Evolutionary conservation across 768 basidiomycete species (phyloP), one percentile per base, ranked within the genome.

Genomic region (Leccinum variicolor): DNA sequence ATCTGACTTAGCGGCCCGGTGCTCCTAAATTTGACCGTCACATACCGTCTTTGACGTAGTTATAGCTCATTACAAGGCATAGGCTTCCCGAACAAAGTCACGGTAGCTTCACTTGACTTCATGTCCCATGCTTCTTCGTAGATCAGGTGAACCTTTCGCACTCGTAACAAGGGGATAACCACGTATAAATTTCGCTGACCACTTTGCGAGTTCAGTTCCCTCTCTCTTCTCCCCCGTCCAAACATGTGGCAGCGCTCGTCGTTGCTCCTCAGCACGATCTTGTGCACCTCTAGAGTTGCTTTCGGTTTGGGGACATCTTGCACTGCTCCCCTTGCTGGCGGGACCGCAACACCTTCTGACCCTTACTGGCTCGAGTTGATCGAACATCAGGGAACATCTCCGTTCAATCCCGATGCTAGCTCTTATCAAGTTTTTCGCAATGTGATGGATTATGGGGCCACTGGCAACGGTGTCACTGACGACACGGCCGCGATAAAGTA

Each of bases 401-500:
- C 89, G 5, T 86, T 80, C 71, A 85, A 89, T 66, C 55, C 82
- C 0, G 73, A 80, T 64, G n/a, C 59, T 25, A 76, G 67, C 43
- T 67, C 71, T 6, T 92, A 90, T 68, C 75, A 83, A 50, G 87
- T 90, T 14, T 90, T 89, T 70, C 80, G 90, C 41, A 91, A 90
- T 64, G 89, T 92, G 49, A 89, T 87, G 59, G 76, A 79, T 54
- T 80, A 74, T 58, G 77, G 83, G 53, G 83, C 83, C 52, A 74
- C 69, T 53, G 77, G 77, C n/a, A 82, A 89, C 70, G 90, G 90
- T 54, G 72, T 83, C 2, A 81, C 84, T 6, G 90, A 92, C 64
- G 90, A 92, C 61, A 89, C 90, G 6, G 79, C 73, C 23, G 88
- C 90, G 2, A 89, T 90, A 69, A 89, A 87, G 87, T 85, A 23